Evolutionary conservation across 768 basidiomycete genomes (phyloP), one percentile per base, ranked within the genome.

Genomic region (Boletus bicolor): DNA sequence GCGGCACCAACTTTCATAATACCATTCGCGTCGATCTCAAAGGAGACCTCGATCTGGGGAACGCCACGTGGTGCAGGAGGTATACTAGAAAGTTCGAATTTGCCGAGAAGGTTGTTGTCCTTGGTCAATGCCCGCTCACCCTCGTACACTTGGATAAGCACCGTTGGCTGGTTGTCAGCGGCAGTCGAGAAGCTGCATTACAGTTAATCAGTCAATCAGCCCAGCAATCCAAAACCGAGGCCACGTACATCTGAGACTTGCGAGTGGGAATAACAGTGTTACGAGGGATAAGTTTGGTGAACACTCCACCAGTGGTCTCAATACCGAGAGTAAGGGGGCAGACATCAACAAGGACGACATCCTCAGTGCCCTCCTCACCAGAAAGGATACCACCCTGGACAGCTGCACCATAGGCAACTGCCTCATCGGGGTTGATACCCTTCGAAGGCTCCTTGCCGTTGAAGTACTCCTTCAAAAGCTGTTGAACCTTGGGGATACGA

Each of bases 351-450:
- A 99, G 88, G 58, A 98, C 88, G 59, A 98, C 82, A 62, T 93
- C 95, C 58, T 83, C 85, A 53, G 91, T 91, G 59, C 88, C 89
- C 70, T 91, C 88, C 67, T 93, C 93, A 59, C 96, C 96, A 46
- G 94, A 89, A 61, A 99, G 90, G 66, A 99, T 96, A 77, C 93
- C 96, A 75, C 92, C 96, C 76, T 99, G 96, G 62, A 98, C 93
- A 52, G 96, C 96, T 60, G 96, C 96, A 82, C 96, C 96, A 67
- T 97, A 98, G 44, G 96, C 94, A 63, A 99, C 96, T 59, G 96
- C 96, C 79, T 99, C 96, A 73, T 99, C 96, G 51, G 95, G 94
- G 82, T 99, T 98, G 79, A 98, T 99, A 62, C 91, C 90, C 82
- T 93, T 95, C 59, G 95, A 95, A 51, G 94, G 94, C 73, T 98